These are phyloP conservation scores for Ophiostoma ips DNA, from an alignment of 2,329 filamentous ascomycete species.

Conservation along the genomic window DNA sequence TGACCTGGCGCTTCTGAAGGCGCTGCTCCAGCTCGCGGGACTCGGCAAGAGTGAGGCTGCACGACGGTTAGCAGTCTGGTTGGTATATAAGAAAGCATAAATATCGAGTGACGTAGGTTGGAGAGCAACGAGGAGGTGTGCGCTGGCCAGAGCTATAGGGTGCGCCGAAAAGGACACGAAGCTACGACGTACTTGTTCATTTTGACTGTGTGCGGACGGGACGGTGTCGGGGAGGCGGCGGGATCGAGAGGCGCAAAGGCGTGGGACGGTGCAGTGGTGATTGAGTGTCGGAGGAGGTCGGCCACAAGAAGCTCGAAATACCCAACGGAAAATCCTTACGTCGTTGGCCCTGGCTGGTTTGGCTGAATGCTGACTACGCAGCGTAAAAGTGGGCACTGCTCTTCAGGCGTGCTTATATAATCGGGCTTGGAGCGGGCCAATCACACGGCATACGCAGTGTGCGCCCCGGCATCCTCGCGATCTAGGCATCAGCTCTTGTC, in stretches of 20 bases:
- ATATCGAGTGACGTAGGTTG: not conserved
- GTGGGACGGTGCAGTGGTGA: not conserved
- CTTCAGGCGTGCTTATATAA: not conserved
- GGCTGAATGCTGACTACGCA: not conserved
- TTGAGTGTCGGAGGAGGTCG: not conserved
- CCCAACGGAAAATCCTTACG: slow-evolving; percentile 1
- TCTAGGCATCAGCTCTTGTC: too few species aligned
- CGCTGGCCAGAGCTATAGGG: not conserved
- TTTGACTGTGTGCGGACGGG: not conserved
- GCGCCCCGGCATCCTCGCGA: too few species aligned
- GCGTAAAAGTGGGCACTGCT: not conserved
- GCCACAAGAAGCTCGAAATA: not conserved
- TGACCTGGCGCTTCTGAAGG: slow-evolving; percentile 97
- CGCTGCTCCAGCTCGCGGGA: slow-evolving; percentile 82
- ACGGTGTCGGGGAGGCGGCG: not conserved
- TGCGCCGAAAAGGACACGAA: too few species aligned
- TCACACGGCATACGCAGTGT: not conserved
- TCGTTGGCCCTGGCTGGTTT: not conserved
- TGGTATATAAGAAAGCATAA: not conserved
- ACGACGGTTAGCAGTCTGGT: not conserved
- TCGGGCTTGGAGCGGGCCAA: not conserved
- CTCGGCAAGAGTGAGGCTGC: slow-evolving; percentile 12
- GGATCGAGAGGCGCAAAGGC: not conserved
- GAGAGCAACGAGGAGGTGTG: not conserved
- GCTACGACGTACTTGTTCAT: not conserved